Percentiles rank a stretch among this genome's conserved stretches.
These are phyloP conservation scores for Maudiozyma turicensis DNA, from an alignment of 805 yeast species.

Conservation along the genomic window DNA sequence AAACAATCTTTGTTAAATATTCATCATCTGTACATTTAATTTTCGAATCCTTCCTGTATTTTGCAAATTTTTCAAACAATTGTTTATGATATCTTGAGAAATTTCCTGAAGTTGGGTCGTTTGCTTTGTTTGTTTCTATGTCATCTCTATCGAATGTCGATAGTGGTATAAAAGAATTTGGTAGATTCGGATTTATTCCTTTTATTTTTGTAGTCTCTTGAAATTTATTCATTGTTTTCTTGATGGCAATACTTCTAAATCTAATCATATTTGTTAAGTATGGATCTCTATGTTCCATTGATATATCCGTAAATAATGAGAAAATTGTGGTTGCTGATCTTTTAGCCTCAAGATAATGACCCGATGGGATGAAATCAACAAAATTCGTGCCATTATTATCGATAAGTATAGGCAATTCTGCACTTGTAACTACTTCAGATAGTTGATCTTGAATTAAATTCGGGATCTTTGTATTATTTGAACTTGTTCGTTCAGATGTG, in stretches of 20 bases:
- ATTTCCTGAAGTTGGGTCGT: constrained; percentile 1
- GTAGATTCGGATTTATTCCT: constrained; percentile 11
- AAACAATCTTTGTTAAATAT: constrained; percentile 2
- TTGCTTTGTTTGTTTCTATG: neutral
- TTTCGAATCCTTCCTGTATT: constrained; percentile 14
- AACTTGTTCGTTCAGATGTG: neutral
- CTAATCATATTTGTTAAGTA: constrained; percentile 15
- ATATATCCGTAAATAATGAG: constrained; percentile 16
- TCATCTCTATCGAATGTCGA: constrained; percentile 18
- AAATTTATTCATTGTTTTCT: constrained; percentile 12
- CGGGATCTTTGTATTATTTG: neutral
- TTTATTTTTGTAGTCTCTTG: constrained; percentile 5
- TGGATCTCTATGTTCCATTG: constrained; percentile 22
- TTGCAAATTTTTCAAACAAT: constrained; percentile 22
- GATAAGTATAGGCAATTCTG: neutral
- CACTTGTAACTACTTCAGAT: neutral
- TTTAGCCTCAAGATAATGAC: constrained; percentile 17
- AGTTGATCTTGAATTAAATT: neutral
- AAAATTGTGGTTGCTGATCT: constrained; percentile 22
- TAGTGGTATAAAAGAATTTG: constrained; percentile 17
- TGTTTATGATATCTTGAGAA: constrained; percentile 17
- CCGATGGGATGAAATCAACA: constrained; percentile 20
- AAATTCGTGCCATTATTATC: constrained; percentile 1
- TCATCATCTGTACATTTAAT: constrained; percentile 7
- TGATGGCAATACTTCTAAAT: constrained; percentile 18